Evolutionary conservation across 1,139 yeast genomes (phyloP), one percentile per base, ranked within the genome.

Genomic region (Kurtzmaniella natalensis): DNA sequence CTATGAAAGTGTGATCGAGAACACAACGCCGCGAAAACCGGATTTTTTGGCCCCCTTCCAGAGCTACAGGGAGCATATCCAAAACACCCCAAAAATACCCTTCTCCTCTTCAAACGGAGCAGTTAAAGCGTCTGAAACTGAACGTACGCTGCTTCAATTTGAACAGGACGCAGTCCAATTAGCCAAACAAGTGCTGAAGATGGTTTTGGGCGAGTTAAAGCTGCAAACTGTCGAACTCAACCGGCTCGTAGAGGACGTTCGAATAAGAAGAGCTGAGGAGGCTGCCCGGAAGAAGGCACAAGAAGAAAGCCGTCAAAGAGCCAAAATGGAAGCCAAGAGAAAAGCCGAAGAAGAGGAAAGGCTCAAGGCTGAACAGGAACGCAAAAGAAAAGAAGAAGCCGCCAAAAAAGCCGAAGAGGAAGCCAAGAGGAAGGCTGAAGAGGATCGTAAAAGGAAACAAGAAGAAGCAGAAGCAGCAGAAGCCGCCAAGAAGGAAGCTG

Each of bases 311-410:
- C 4, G 11, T 5, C 11, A 13, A 11, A 11, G 7, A 9, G 33
- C 38, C 17, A 39, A 43, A 31, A 42, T 44, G 33, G 43, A 46
- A 32, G 50, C 44, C 30, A 39, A 33, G n/a, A 30, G 29, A 26
- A 32, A 31, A 21, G 26, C 30, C 13, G 33, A 20, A 23, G 30
- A 23, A 18, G 31, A 29, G 32, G 31, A 37, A 41, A 34, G 37
- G 35, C 35, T 3, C 24, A 15, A 19, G 18, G 5, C 3, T 4
- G 39, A 34, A 27, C 34, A 36, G n/a, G 32, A 33, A 18, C 33
- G 18, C 25, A 30, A 37, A 24, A 36, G 36, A 21, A 35, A 39
- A 28, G 36, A 41, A 33, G 21, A 17, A n/a, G 9, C 6, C 5
- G 3, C 21, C 10, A 33, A 39, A 25, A 41, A 32, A 36, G 39